phyloP scores from a whole-genome alignment of 177 flowering plant genomes.

The Tripterygium wilfordii region DNA sequence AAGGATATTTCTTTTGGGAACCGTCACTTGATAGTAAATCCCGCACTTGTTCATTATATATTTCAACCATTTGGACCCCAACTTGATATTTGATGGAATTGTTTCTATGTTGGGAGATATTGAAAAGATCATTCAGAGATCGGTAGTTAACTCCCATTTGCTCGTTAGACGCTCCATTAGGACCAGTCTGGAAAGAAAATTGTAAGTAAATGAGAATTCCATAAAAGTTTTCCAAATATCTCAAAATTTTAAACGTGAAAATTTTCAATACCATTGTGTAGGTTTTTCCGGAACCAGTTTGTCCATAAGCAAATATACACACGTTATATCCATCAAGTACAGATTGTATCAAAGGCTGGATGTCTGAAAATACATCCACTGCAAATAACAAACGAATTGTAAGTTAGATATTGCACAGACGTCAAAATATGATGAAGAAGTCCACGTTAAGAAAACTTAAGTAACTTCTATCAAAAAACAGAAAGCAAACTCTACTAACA shows the following conservation, averaged over 20 bases:
- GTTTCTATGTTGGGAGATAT: constrained; percentile 40
- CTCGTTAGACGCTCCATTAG: constrained; percentile 38
- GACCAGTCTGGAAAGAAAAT: constrained; percentile 42
- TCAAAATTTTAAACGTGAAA: background rate
- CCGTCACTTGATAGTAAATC: constrained; percentile 46
- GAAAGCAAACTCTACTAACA: too few relatives aligned
- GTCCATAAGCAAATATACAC: constrained; percentile 82
- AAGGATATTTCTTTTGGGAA: constrained; percentile 71
- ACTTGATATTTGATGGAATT: constrained; percentile 41
- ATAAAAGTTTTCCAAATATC: background rate
- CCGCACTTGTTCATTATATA: constrained; percentile 76
- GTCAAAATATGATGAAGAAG: background rate
- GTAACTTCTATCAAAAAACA: too few relatives aligned
- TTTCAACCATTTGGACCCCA: constrained; percentile 72
- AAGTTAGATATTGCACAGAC: background rate
- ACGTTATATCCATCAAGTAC: constrained; percentile 72
- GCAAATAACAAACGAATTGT: too few relatives aligned
- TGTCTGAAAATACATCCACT: constrained; percentile 59
- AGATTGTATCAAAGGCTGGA: constrained; percentile 52
- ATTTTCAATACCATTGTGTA: constrained; percentile 60
- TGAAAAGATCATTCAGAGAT: constrained; percentile 60
- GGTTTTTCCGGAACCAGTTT: constrained; percentile 83
- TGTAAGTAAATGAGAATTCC: background rate
- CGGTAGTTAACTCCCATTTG: constrained; percentile 71
- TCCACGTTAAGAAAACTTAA: too few relatives aligned